Conservation (phyloP, 257 asterid genomes). For the Solanum lycopersicoides region DNA sequence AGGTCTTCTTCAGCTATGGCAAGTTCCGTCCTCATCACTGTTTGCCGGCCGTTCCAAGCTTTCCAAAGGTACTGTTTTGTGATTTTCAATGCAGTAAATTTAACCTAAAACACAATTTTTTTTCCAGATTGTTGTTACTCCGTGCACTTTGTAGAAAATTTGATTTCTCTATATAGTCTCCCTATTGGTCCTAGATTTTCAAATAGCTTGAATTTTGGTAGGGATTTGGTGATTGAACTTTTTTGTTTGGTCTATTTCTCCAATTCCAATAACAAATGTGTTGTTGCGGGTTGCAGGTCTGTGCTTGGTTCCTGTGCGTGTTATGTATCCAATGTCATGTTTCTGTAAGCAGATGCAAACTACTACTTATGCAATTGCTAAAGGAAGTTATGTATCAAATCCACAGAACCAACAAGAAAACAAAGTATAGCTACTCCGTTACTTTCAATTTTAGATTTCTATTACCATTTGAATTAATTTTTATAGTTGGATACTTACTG, state of each 20-base stretch:
- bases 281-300: conserved; percentile 23
- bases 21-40: conserved; percentile 28
- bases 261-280: neutral
- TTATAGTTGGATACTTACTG: neutral
- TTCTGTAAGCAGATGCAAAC: conserved; percentile 69
- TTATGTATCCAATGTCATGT: conserved; percentile 25
- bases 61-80: conserved; percentile 20
- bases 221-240: neutral
- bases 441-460: neutral
- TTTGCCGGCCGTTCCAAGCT: conserved; percentile 26
- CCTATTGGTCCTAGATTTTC: neutral
- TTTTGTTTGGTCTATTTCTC: neutral
- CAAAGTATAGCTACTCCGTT: conserved; percentile 8
- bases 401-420: conserved; percentile 23
- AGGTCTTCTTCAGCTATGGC: conserved; percentile 46
- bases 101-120: neutral
- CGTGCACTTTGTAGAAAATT: neutral
- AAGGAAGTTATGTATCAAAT: conserved; percentile 64
- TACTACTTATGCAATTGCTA: conserved; percentile 45
- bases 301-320: conserved; percentile 26
- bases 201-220: neutral
- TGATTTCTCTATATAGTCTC: neutral
- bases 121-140: neutral
- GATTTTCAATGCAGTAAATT: neutral
- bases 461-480: neutral